Conservation (phyloP, 2,329 filamentous ascomycete genomes). For the Thelonectria rubi region DNA sequence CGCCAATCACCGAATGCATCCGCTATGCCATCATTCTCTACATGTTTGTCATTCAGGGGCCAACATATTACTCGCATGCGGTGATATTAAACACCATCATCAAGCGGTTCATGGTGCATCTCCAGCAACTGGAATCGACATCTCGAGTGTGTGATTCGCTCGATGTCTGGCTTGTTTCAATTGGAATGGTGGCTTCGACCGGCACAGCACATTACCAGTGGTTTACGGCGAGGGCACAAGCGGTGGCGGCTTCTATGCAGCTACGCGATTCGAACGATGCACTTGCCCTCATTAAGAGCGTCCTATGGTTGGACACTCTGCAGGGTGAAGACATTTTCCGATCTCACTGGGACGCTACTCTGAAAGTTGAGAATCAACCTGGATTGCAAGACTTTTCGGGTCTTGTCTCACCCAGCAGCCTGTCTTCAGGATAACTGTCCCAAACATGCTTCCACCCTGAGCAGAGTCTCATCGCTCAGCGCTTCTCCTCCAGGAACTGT, state of each 20-base stretch:
- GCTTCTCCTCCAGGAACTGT: constrained; percentile 10
- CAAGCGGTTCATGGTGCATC: constrained; percentile 43
- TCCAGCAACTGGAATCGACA: constrained; percentile 35
- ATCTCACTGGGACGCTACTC: not conserved
- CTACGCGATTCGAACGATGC: not conserved
- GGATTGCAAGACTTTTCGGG: not conserved
- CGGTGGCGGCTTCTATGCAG: not conserved
- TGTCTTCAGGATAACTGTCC: not conserved
- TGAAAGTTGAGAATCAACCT: not conserved
- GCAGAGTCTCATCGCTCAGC: not conserved
- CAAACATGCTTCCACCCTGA: not conserved
- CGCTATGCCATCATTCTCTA: constrained; percentile 59
- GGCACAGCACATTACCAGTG: constrained; percentile 42
- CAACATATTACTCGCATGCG: constrained; percentile 64
- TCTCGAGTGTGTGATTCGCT: constrained; percentile 38
- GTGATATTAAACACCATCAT: constrained; percentile 50
- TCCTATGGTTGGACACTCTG: not conserved
- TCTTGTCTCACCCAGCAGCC: not conserved
- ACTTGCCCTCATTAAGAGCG: not conserved
- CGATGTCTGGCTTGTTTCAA: constrained; percentile 53
- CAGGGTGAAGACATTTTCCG: not conserved
- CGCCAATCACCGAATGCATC: constrained; percentile 53
- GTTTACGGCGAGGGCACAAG: constrained; percentile 34
- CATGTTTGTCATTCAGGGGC: constrained; percentile 63
- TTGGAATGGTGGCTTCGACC: constrained; percentile 51